phyloP scores from a whole-genome alignment of 2,329 filamentous ascomycete species.

The Lachnellula subtilissima region DNA sequence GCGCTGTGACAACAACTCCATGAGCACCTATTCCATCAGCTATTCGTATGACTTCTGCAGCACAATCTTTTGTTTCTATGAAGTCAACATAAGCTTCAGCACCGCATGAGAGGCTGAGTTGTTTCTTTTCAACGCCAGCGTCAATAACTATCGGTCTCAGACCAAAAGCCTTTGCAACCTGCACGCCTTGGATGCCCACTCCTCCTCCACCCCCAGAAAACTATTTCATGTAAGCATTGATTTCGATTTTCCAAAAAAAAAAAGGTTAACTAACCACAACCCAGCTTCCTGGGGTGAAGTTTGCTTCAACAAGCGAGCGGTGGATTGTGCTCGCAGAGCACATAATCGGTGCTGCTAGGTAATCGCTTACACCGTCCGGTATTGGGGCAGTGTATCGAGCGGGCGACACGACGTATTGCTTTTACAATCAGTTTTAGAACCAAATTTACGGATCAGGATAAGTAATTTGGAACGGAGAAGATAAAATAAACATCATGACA shows the following conservation, averaged over 20 bases:
- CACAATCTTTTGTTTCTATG: not conserved
- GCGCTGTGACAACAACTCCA: not conserved
- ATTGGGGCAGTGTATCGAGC: conserved; percentile 43
- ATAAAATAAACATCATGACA: no score
- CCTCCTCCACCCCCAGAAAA: conserved; percentile 25
- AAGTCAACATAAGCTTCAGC: conserved; percentile 25
- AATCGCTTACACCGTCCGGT: conserved; percentile 49
- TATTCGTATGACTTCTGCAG: not conserved
- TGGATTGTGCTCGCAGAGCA: conserved; percentile 56
- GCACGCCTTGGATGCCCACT: conserved; percentile 26
- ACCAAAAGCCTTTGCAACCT: conserved; percentile 26
- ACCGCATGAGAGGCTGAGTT: conserved; percentile 20
- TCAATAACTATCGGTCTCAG: conserved; percentile 24
- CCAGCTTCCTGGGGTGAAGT: conserved; percentile 28
- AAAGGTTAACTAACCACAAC: conserved; percentile 12
- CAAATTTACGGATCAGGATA: not conserved
- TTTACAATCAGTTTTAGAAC: conserved; percentile 17
- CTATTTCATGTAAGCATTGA: no score
- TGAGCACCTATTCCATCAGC: not conserved
- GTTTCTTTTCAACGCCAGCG: conserved; percentile 18
- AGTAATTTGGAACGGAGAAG: no score
- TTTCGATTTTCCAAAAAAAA: no score
- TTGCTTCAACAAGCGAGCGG: conserved; percentile 47
- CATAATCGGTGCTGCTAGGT: conserved; percentile 56
- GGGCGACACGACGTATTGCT: conserved; percentile 54